These are phyloP conservation scores for Phoenix roebelenii DNA, from an alignment of 176 grass and related monocot genomes.

Conservation along the genomic window DNA sequence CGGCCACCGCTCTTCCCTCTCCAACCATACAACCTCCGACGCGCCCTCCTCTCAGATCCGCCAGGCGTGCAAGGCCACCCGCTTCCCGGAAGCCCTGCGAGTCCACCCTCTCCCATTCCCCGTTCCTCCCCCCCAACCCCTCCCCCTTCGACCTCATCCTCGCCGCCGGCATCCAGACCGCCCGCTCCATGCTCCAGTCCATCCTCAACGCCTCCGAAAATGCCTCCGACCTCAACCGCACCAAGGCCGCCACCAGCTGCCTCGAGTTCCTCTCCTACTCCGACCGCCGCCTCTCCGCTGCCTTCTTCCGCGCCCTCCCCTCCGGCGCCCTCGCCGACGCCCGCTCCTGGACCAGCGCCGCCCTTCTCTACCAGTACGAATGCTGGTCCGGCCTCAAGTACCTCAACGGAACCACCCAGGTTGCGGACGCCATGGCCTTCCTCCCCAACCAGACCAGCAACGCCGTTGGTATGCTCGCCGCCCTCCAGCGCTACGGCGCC, in stretches of 20 bases:
- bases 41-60: conserved; percentile 24
- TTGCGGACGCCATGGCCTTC: conserved; percentile 83
- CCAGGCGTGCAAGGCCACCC: conserved; percentile 74
- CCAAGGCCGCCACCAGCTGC: conserved; percentile 76
- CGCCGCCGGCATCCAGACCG: conserved; percentile 40
- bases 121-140: background rate
- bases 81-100: conserved; percentile 44
- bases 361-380: conserved; percentile 81
- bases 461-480: conserved; percentile 69
- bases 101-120: conserved; percentile 38
- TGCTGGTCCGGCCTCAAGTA: conserved; percentile 97
- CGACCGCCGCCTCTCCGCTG: conserved; percentile 38
- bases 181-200: conserved; percentile 43
- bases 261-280: conserved; percentile 57
- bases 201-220: conserved; percentile 39
- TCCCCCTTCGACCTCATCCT: conserved; percentile 36
- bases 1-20: background rate
- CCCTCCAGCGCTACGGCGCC: conserved; percentile 58
- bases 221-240: conserved; percentile 46
- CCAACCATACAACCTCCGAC: conserved; percentile 15
- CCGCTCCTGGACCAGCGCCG: conserved; percentile 48
- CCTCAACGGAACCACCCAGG: conserved; percentile 49
- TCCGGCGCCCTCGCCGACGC: conserved; percentile 12
- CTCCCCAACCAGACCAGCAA: conserved; percentile 50
- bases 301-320: background rate